Evolutionary conservation across 2,329 filamentous ascomycete genomes (phyloP).

Genomic region (Escovopsis sp.): DNA sequence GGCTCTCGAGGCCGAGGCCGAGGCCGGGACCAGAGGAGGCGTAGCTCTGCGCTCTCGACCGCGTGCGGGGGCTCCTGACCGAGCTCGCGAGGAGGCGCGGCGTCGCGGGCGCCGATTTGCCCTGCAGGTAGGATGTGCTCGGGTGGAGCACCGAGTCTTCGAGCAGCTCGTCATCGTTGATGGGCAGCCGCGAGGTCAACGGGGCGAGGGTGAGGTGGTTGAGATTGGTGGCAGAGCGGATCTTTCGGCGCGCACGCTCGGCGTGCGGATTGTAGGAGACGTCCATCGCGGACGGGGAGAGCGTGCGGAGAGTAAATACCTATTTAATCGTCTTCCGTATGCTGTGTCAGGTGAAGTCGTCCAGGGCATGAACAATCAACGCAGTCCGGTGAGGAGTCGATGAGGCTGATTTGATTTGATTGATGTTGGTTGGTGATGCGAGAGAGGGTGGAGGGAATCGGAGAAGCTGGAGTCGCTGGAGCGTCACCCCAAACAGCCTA

Average conservation of each 20-base stretch:
- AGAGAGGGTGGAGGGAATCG: too few relatives aligned
- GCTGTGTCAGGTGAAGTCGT: not conserved
- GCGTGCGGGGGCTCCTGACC: conserved; percentile 29
- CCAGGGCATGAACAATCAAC: not conserved
- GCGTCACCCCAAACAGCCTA: too few relatives aligned
- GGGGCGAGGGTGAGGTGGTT: conserved; percentile 50
- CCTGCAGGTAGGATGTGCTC: conserved; percentile 40
- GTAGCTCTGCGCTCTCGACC: conserved; percentile 31
- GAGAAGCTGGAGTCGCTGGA: too few relatives aligned
- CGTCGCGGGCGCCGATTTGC: conserved; percentile 48
- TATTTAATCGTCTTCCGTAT: too few relatives aligned
- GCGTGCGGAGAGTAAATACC: not conserved
- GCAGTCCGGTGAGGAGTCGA: not conserved
- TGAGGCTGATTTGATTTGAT: not conserved
- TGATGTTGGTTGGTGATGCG: too few relatives aligned
- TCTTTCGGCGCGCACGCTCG: conserved; percentile 41
- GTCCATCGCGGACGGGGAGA: conserved; percentile 28
- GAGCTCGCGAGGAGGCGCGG: conserved; percentile 47
- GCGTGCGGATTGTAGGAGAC: conserved; percentile 46
- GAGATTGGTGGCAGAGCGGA: conserved; percentile 42
- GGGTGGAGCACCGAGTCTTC: conserved; percentile 20
- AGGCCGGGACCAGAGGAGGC: conserved; percentile 22
- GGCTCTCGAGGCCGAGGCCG: not conserved
- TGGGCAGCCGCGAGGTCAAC: conserved; percentile 45
- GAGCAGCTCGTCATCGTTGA: conserved; percentile 35